Evolutionary conservation across 768 basidiomycete species (phyloP), one percentile per base, ranked within the genome.

Genomic region (Agaricus subrufescens): DNA sequence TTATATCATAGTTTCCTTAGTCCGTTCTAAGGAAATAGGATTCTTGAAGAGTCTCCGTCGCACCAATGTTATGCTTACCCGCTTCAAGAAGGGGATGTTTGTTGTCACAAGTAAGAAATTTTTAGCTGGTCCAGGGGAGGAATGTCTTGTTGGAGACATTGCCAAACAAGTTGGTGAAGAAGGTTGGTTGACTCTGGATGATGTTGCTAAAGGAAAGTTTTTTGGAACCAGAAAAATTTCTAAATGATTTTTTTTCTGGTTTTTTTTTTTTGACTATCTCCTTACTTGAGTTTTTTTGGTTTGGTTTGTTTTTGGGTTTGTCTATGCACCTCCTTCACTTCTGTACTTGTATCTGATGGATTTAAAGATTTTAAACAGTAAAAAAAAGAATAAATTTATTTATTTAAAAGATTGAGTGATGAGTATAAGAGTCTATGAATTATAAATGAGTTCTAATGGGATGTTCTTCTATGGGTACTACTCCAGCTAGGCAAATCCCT

Each of bases 11-110:
- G 77, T 91, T 46, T 91, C 89, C 6, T 60, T 88, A 14, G 88
- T 89, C 4, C 77, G 89, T 26, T 78, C 87, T 0, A 69, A 69
- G 34, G 77, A 74, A 3, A 71, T 86, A 46, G 91, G 91, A 4
- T 94, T 94, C 60, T 73, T 94, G 34, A 64, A 68, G 12, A 84
- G 84, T 62, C 60, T 76, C 9, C 78, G 86, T 29, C 78, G 91
- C 15, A 86, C 87, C 52, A 93, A 94, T 84, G 91, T 94, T 56
- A 91, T 94, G 89, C 83, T 93, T 7, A 86, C 84, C 46, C 81
- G 91, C 38, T 91, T 86, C 76, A 86, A 87, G 66, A 75, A 71
- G 49, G 86, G 84, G 30, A 92, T 93, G 89, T 83, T 84, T 56
- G 86, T 94, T 61, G 73, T 86, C 50, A 76, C 85, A 23, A 88